These are phyloP conservation scores for Pouteria glomerata DNA, from an alignment of 148 eudicot genomes.

Conservation along the genomic window DNA sequence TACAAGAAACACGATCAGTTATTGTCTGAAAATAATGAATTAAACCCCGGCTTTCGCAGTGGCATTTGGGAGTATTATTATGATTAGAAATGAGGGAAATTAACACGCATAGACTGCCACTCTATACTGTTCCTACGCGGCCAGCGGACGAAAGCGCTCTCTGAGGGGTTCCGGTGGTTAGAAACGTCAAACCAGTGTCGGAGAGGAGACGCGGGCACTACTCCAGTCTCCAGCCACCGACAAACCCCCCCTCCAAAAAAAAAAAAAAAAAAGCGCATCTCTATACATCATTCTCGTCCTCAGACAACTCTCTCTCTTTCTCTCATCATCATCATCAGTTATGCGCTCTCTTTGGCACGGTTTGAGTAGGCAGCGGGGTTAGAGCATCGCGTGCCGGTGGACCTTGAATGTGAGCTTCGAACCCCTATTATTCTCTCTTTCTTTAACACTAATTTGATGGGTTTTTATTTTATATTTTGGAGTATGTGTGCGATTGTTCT, in stretches of 20 bases:
- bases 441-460: not conserved
- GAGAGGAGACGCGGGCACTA: constrained; percentile 8
- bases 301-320: not conserved
- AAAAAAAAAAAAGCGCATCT: not conserved
- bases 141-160: constrained; percentile 4
- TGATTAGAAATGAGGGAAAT: not conserved
- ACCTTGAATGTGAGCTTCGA: constrained; percentile 7
- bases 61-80: too few relatives aligned
- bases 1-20: too few relatives aligned
- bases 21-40: too few relatives aligned
- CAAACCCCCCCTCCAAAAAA: not conserved
- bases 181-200: constrained; percentile 14
- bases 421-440: not conserved
- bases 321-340: not conserved
- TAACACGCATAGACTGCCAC: not conserved
- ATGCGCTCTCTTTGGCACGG: not conserved
- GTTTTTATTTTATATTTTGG: not conserved
- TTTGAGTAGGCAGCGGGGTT: not conserved
- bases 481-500: not conserved
- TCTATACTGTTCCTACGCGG: not conserved
- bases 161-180: constrained; percentile 24
- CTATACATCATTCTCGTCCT: not conserved
- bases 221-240: not conserved
- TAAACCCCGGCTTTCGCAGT: too few relatives aligned
- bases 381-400: constrained; percentile 7